Conservation (phyloP, 352 stramenopile genomes). For the Phytophthora macrochlamydospora region DNA sequence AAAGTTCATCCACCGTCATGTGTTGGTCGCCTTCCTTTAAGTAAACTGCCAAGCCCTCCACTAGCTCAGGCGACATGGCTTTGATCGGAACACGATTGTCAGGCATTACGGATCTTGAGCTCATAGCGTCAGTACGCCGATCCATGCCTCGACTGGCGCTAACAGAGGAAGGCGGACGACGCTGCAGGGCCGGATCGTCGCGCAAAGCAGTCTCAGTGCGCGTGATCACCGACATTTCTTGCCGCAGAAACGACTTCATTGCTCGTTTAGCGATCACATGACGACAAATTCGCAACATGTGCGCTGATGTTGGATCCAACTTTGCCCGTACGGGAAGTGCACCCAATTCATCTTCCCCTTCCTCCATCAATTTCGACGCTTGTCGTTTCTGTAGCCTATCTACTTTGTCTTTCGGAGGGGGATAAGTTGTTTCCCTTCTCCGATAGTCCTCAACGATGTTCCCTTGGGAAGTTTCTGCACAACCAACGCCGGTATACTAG, state of each 20-base stretch:
- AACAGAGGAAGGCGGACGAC: conserved; percentile 19
- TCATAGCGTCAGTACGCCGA: neutral
- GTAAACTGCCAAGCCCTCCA: conserved; percentile 54
- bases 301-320: conserved; percentile 56
- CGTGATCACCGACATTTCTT: conserved; percentile 68
- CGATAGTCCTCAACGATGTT: conserved; percentile 46
- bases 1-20: conserved; percentile 72
- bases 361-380: conserved; percentile 13
- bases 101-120: conserved; percentile 6
- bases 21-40: conserved; percentile 61
- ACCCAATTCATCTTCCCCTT: conserved; percentile 24
- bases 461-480: conserved; percentile 32
- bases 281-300: conserved; percentile 74
- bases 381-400: conserved; percentile 18
- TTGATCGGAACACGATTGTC: conserved; percentile 46
- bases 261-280: conserved; percentile 77
- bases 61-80: conserved; percentile 44
- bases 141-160: conserved; percentile 11
- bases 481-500: conserved; percentile 23
- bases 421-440: conserved; percentile 25
- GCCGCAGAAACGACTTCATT: conserved; percentile 63
- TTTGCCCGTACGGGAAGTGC: conserved; percentile 23
- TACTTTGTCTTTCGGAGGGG: neutral
- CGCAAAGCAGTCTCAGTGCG: conserved; percentile 54
- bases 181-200: conserved; percentile 52